Percentiles rank a stretch among this genome's conserved stretches.
Conservation (phyloP, 352 stramenopile genomes). For the Phytophthora pisi region DNA sequence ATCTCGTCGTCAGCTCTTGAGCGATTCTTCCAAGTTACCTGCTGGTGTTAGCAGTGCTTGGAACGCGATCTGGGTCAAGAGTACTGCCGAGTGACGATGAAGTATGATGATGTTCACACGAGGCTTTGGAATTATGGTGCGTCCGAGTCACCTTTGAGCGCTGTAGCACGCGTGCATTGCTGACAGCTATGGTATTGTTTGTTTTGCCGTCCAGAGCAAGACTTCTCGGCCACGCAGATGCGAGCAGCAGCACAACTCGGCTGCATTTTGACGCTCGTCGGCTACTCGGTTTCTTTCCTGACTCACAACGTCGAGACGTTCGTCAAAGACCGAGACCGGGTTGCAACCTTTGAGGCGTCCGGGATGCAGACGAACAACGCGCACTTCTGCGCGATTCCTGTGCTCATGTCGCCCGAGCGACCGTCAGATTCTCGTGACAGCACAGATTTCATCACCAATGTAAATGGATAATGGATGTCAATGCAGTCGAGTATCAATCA, state of each 20-base stretch:
- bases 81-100: constrained; percentile 51
- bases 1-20: not conserved
- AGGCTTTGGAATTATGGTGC: constrained; percentile 59
- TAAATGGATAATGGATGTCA: constrained; percentile 16
- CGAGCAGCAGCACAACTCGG: constrained; percentile 44
- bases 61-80: constrained; percentile 31
- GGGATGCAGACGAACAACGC: constrained; percentile 23
- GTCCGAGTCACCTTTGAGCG: not conserved
- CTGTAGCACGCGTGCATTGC: not conserved
- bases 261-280: constrained; percentile 63
- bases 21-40: not conserved
- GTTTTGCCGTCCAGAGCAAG: constrained; percentile 19
- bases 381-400: constrained; percentile 29
- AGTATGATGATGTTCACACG: constrained; percentile 30
- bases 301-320: constrained; percentile 33
- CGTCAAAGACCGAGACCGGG: constrained; percentile 21
- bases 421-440: constrained; percentile 16
- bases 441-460: constrained; percentile 9
- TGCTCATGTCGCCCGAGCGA: constrained; percentile 30
- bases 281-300: constrained; percentile 58
- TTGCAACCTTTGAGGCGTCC: constrained; percentile 26
- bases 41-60: constrained; percentile 23
- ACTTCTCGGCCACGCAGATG: constrained; percentile 45
- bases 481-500: too few relatives aligned
- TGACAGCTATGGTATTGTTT: not conserved